Evolutionary conservation across 1,284 basidiomycete genomes (phyloP).

Genomic region (Naganishia sp.): DNA sequence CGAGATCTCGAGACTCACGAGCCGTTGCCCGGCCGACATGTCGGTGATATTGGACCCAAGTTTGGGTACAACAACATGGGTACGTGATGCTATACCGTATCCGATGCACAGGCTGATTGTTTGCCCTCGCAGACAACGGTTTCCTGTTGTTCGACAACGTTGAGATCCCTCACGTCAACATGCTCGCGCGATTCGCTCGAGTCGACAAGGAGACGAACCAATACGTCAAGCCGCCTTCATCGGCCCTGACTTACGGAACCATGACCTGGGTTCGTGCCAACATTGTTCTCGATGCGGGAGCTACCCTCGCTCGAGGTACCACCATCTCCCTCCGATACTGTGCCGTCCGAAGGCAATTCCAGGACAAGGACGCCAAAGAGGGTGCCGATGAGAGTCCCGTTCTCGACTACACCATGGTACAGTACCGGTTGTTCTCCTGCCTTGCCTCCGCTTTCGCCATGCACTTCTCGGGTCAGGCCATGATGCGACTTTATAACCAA

Average conservation of each 20-base stretch:
- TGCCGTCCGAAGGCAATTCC: slow-evolving; percentile 69
- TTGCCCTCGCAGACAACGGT: slow-evolving; percentile 26
- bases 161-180: slow-evolving; percentile 70
- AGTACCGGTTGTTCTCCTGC: slow-evolving; percentile 69
- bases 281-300: slow-evolving; percentile 65
- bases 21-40: slow-evolving; percentile 25
- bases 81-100: slow-evolving; percentile 49
- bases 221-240: slow-evolving; percentile 69
- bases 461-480: slow-evolving; percentile 63
- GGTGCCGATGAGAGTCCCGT: slow-evolving; percentile 64
- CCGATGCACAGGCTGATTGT: slow-evolving; percentile 54
- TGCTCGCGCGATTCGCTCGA: slow-evolving; percentile 73
- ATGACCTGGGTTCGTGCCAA: slow-evolving; percentile 49
- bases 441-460: slow-evolving; percentile 72
- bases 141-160: slow-evolving; percentile 62
- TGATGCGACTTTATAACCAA: slow-evolving; percentile 55
- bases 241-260: slow-evolving; percentile 74
- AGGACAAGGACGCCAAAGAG: slow-evolving; percentile 54
- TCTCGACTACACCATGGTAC: slow-evolving; percentile 68
- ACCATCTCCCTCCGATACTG: slow-evolving; percentile 74
- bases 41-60: slow-evolving; percentile 33
- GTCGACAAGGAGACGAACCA: slow-evolving; percentile 65
- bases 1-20: slow-evolving; percentile 56
- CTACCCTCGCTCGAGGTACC: slow-evolving; percentile 64
- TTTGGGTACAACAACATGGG: slow-evolving; percentile 33